These are phyloP conservation scores for Aurantiochytrium sp. DNA, from an alignment of 108 stramenopile species.

Conservation along the genomic window DNA sequence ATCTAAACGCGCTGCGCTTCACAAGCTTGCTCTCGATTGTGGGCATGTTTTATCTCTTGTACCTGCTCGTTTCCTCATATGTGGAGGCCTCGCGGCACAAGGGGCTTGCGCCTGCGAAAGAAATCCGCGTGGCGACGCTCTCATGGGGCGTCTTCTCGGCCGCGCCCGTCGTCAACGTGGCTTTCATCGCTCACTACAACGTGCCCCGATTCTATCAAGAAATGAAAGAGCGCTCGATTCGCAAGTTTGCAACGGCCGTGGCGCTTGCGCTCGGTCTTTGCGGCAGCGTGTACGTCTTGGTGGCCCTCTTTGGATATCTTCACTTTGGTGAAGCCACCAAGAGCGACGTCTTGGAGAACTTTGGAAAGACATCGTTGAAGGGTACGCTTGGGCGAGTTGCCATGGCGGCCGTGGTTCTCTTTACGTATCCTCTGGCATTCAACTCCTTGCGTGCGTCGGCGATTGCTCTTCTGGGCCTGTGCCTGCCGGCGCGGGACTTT, in stretches of 20 bases:
- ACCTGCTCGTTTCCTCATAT: neutral
- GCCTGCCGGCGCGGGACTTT: neutral
- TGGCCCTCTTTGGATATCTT: neutral
- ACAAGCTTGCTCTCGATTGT: neutral
- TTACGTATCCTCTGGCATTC: neutral
- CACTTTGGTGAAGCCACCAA: neutral
- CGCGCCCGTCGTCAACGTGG: neutral
- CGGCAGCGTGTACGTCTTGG: neutral
- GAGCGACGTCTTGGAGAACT: neutral
- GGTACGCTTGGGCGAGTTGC: neutral
- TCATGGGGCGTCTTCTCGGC: neutral
- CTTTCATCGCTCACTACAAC: neutral
- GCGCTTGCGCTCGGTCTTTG: neutral
- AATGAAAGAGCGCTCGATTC: neutral
- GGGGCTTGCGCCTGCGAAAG: neutral
- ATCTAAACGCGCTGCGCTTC: neutral
- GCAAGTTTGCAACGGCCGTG: neutral
- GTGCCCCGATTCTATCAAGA: neutral
- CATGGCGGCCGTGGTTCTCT: neutral
- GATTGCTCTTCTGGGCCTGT: neutral
- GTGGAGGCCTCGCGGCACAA: neutral
- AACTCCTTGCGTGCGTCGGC: neutral
- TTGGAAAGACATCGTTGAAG: neutral
- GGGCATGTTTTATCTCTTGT: conserved; percentile 4
- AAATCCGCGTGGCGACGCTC: neutral